A percentile compares a stretch with the other conserved stretches of the same genome.
Evolutionary conservation across 2,329 filamentous ascomycete genomes (phyloP).

Genomic region (Talaromyces sp.): DNA sequence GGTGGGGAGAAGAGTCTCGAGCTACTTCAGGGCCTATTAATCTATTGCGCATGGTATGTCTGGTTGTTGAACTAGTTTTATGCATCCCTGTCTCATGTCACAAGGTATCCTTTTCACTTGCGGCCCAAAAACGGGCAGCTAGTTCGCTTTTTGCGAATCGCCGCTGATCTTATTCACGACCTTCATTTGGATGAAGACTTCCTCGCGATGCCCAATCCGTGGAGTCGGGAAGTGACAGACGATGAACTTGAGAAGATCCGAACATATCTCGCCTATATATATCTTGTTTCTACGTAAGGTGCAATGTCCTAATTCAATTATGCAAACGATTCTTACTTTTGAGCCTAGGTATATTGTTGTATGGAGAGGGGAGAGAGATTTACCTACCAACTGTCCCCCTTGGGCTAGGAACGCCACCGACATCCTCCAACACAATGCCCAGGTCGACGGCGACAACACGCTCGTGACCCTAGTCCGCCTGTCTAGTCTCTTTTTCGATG

Average conservation of each 20-base stretch:
- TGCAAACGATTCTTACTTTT: neutral
- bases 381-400: neutral
- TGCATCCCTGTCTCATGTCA: neutral
- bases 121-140: slow-evolving; percentile 8
- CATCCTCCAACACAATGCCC: slow-evolving; percentile 4
- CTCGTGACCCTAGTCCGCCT: slow-evolving; percentile 5
- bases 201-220: neutral
- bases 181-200: slow-evolving; percentile 4
- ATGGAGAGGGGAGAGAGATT: slow-evolving; percentile 4
- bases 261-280: slow-evolving; percentile 10
- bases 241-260: slow-evolving; percentile 11
- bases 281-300: slow-evolving; percentile 9
- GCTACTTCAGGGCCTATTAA: slow-evolving; percentile 5
- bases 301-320: neutral
- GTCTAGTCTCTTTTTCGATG: slow-evolving; percentile 6
- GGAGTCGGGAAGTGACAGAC: neutral
- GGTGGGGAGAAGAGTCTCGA: slow-evolving; percentile 8
- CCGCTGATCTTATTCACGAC: slow-evolving; percentile 2
- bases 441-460: slow-evolving; percentile 7
- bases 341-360: neutral
- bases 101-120: slow-evolving; percentile 8
- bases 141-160: slow-evolving; percentile 4
- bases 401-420: neutral
- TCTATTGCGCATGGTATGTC: slow-evolving; percentile 10
- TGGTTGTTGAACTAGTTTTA: neutral